Evolutionary conservation across 1,284 basidiomycete species (phyloP), one percentile per base, ranked within the genome.

Genomic region (Sanghuangporus sanghuang): DNA sequence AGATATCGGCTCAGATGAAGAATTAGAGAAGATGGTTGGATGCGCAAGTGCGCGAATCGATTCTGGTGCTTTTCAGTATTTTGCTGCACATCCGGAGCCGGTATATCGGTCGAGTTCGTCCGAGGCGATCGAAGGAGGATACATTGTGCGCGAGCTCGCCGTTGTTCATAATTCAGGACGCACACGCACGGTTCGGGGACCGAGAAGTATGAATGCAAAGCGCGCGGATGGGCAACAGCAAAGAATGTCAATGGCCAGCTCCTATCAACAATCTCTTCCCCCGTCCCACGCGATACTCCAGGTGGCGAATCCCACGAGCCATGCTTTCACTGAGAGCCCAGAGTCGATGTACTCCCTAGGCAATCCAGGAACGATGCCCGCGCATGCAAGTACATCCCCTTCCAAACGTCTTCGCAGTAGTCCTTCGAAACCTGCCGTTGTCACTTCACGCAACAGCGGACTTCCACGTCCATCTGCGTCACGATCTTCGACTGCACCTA

Each of bases 1-100:
- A 46, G 16, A 56, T 27, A 63, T 68, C 6, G 69, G 67, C 58
- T 71, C 71, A 0, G 70, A 71, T 59, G 72, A 71, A 40, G 72
- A 73, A 58, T 59, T 73, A 21, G 69, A 68, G 23, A 57, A 63
- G 12, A 68, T 73, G 27, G 63, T 73, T 55, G 66, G 67, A 40
- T 67, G 69, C 9, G 70, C 67, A 14, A 68, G 62, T 57, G 61
- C 61, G 36, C 42, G 55, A 6, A 32, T 57, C 23, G 54, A 62
- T 49, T 23, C n/a, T 2, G 54, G 61, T 14, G 42, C 54, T 27
- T 62, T 62, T 44, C 35, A 52, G 44, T 27, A 35, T 36, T 36
- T 23, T 52, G 27, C 27, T 52, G 27, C 27, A 23, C 44, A 52
- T 3, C 6, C 46, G 11, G 32, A n/a, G 6, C 14, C 16, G 11